Percentiles rank a stretch among this genome's conserved stretches.
phyloP scores from a whole-genome alignment of 768 basidiomycete genomes.

The Antrodiella citrinella region DNA sequence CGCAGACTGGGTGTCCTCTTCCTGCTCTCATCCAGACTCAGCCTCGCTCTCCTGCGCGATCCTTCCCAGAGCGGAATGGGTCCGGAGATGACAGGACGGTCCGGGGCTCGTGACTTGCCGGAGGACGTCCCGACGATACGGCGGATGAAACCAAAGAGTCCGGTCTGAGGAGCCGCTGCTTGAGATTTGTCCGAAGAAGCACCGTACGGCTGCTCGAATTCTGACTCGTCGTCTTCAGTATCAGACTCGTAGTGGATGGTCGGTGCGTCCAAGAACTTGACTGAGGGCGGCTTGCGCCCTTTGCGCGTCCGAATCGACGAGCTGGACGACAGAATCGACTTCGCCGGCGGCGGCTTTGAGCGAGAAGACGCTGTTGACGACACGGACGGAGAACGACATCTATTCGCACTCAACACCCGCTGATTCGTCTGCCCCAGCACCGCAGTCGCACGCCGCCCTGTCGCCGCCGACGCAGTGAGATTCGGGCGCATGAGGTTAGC shows the following conservation, averaged over 20 bases:
- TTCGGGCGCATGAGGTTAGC: constrained; percentile 24
- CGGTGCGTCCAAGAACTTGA: constrained; percentile 64
- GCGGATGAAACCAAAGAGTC: constrained; percentile 6
- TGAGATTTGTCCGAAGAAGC: not conserved
- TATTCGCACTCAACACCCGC: constrained; percentile 18
- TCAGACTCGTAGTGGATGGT: constrained; percentile 38
- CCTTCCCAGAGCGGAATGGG: constrained; percentile 25
- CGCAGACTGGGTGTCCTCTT: constrained; percentile 10
- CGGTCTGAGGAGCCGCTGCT: constrained; percentile 7
- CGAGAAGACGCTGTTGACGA: constrained; percentile 22
- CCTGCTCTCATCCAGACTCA: constrained; percentile 4
- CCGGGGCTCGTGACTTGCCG: constrained; percentile 6
- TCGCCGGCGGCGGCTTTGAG: constrained; percentile 30
- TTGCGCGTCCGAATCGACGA: constrained; percentile 32
- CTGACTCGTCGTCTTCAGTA: constrained; percentile 12
- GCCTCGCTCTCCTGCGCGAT: constrained; percentile 9
- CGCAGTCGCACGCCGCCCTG: constrained; percentile 9
- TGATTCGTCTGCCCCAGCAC: constrained; percentile 12
- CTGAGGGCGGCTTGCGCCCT: constrained; percentile 36
- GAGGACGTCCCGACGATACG: constrained; percentile 8
- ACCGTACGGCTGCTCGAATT: constrained; percentile 3
- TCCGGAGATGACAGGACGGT: constrained; percentile 24
- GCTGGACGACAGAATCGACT: constrained; percentile 52
- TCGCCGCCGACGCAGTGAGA: constrained; percentile 13
- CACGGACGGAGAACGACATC: constrained; percentile 30